Evolutionary conservation across 148 eudicot genomes (phyloP).

Genomic region (Dianthus caryophyllus): DNA sequence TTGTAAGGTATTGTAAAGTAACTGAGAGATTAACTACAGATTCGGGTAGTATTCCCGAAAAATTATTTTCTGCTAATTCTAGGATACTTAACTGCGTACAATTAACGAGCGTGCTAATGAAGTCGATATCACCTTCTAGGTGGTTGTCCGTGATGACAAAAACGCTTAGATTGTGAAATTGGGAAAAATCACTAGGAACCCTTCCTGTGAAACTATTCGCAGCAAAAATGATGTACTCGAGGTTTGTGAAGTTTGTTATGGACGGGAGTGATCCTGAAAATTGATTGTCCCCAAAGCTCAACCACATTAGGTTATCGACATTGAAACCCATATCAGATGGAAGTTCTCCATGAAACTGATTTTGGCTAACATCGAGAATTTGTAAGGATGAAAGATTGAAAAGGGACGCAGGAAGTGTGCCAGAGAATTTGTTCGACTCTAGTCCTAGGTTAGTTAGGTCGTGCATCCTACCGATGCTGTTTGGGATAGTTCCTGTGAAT

Average conservation of each 20-base stretch:
- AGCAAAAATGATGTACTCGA: neutral
- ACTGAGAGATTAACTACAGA: conserved; percentile 18
- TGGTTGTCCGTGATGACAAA: neutral
- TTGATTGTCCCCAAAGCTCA: conserved; percentile 4
- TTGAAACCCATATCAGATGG: conserved; percentile 20
- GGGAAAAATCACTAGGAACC: conserved; percentile 4
- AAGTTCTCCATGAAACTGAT: conserved; percentile 26
- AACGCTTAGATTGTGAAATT: neutral
- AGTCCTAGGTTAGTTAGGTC: neutral
- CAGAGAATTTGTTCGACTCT: conserved; percentile 13
- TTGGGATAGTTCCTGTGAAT: conserved; percentile 27
- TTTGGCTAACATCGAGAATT: neutral
- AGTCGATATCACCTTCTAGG: conserved; percentile 24
- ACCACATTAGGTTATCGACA: conserved; percentile 15
- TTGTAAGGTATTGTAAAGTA: neutral
- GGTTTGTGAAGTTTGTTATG: conserved; percentile 26
- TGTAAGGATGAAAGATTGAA: conserved; percentile 29
- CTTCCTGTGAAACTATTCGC: conserved; percentile 11
- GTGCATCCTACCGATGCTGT: conserved; percentile 17
- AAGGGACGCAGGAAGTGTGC: conserved; percentile 27
- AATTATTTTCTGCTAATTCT: neutral
- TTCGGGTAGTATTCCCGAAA: conserved; percentile 20
- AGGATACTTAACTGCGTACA: conserved; percentile 14
- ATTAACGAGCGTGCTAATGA: conserved; percentile 24
- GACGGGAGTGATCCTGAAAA: conserved; percentile 28